Evolutionary conservation across 1,284 basidiomycete genomes (phyloP), one percentile per base, ranked within the genome.

Genomic region (Sanguinoderma infundibulare): DNA sequence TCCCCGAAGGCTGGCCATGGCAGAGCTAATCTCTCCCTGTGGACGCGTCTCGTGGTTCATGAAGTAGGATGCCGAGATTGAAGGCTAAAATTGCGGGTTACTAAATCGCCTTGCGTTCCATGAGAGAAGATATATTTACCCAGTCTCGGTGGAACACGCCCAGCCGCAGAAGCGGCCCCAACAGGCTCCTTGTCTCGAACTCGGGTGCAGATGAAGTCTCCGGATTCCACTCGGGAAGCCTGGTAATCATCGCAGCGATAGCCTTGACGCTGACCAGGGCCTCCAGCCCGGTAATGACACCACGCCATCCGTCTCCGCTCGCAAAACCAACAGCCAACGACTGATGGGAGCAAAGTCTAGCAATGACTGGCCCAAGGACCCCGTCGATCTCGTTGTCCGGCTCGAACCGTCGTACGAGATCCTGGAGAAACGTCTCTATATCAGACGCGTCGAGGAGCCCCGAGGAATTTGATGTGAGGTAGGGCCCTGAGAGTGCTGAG

Each of bases 111-210:
- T 4, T 53, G 10, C 38, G 28, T 14, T 24, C 36, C 2, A 40
- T 6, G 39, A 1, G 42, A 17, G 30, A 6, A n/a, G 22, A n/a
- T n/a, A 30, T 22, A 81, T 88, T 74, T 69, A 95, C 95, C 87
- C 94, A 97, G 79, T 96, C 94, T 59, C 88, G 81, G 6, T 88
- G 85, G 73, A 96, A 97, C 5, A 96, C 88, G 46, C 91, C 90
- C 44, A 98, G 77, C 35, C 94, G 80, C 61, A 92, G 85, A 24
- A 98, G 75, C 0, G 94, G 94, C 0, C 96, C 96, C 63, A 98
- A 77, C 55, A 98, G 74, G 14, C 89, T 86, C 22, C 74, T 66
- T 1, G 75, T 82, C 75, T 95, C 90, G 72, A 92, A 87, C 1
- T 77, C 82, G 2, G 83, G 73, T 3, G 89, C 85, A 3, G 81